phyloP scores from a whole-genome alignment of 169 alveolate genomes.

The Plasmodium chabaudi region DNA sequence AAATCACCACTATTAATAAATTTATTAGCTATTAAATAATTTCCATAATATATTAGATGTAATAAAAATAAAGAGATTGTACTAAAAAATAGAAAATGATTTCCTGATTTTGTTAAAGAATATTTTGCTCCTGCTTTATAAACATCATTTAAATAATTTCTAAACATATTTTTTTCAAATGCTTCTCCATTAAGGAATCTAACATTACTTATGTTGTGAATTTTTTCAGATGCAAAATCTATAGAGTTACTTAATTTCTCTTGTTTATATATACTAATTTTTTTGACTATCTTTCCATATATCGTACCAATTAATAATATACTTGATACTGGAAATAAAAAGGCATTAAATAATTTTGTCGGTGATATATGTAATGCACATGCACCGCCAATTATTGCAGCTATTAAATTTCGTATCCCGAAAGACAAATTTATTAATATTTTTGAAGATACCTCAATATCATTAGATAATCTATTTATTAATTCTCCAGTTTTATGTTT shows the following conservation, averaged over 20 bases:
- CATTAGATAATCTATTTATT: slow-evolving; percentile 75
- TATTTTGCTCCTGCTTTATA: slow-evolving; percentile 47
- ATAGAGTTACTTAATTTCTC: slow-evolving; percentile 58
- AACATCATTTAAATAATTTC: slow-evolving; percentile 61
- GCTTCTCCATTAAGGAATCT: slow-evolving; percentile 60
- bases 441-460: slow-evolving; percentile 76
- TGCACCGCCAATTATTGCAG: slow-evolving; percentile 55
- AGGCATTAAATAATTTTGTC: slow-evolving; percentile 36
- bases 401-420: slow-evolving; percentile 61
- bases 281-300: slow-evolving; percentile 54
- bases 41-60: slow-evolving; percentile 67
- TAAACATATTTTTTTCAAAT: slow-evolving; percentile 62
- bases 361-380: slow-evolving; percentile 75
- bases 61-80: slow-evolving; percentile 50
- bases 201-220: slow-evolving; percentile 45
- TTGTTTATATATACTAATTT: slow-evolving; percentile 40
- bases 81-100: slow-evolving; percentile 57
- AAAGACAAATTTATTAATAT: slow-evolving; percentile 69
- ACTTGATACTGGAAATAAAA: slow-evolving; percentile 50
- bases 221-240: slow-evolving; percentile 67
- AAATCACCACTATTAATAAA: slow-evolving; percentile 83
- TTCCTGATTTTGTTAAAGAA: slow-evolving; percentile 60
- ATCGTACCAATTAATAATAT: slow-evolving; percentile 51
- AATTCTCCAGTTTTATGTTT: slow-evolving; percentile 76
- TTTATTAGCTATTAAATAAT: slow-evolving; percentile 50